Evolutionary conservation across 306 rosid genomes (phyloP), one percentile per base, ranked within the genome.

Genomic region (Ceratonia siliqua): DNA sequence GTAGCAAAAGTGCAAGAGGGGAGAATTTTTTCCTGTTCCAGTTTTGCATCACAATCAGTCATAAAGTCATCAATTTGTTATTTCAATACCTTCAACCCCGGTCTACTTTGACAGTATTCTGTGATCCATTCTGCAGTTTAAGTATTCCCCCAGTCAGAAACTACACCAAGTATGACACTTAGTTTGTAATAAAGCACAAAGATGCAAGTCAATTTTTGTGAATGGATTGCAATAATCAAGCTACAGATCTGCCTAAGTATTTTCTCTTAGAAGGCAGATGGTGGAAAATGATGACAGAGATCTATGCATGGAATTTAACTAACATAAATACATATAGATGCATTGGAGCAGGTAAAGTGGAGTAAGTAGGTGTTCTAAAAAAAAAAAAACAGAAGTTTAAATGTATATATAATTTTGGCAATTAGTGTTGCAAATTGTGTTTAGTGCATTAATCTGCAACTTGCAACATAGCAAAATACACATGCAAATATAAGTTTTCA

Each of bases 101-200:
- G 94, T 81, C 94, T 90, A 68, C 80, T 84, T 73, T 87, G 85
- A 74, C 78, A 88, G 85, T 82, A 89, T 68, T 88, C 85, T 41
- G 35, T 50, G 45, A 90, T 62, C 98, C 98, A 92, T 69, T 90
- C 98, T 92, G 92, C 33, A 72, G 74, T 77, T 81, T 38, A 21
- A 70, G 39, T 62, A 64, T 53, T 48, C 21, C 53, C 28, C 33
- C 32, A 76, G 42, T 81, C 74, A 82, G 57, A 41, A 76, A 80
- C 10, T 39, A 70, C 8, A 73, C 14, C 24, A 27, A 48, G 24
- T n/a, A 68, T 38, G 62, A 30, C 21, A 15, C 22, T 68, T 28
- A 28, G 32, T 13, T 28, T 28, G 32, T 28, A 28, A 28, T 1
- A 28, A 4, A 28, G 4, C 32, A 28, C 32, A 28, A 28, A 28